Percentiles rank a stretch among this genome's conserved stretches.
These are phyloP conservation scores for Calocera cornea DNA, from an alignment of 768 basidiomycete genomes.

Conservation along the genomic window DNA sequence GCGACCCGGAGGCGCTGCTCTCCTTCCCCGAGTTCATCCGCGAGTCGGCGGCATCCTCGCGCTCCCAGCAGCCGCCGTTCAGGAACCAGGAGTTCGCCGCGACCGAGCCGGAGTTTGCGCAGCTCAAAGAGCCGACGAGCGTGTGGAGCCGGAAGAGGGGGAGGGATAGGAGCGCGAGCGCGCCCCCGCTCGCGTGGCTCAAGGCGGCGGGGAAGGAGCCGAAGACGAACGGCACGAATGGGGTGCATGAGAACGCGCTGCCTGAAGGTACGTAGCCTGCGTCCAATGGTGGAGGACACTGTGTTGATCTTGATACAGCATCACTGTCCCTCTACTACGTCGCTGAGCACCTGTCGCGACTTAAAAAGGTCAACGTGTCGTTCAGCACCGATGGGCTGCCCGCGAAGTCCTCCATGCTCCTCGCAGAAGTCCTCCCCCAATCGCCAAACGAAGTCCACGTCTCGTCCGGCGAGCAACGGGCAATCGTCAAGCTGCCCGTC, in stretches of 20 bases:
- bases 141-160: slow-evolving; percentile 2
- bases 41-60: slow-evolving; percentile 24
- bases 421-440: slow-evolving; percentile 33
- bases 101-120: background rate
- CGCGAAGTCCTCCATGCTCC: slow-evolving; percentile 33
- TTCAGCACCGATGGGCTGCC: slow-evolving; percentile 39
- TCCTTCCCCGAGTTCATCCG: slow-evolving; percentile 52
- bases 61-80: background rate
- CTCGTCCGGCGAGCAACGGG: slow-evolving; percentile 36
- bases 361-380: slow-evolving; percentile 67
- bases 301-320: slow-evolving; percentile 11
- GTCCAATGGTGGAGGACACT: background rate
- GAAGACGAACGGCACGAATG: background rate
- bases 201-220: background rate
- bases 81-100: background rate
- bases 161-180: background rate
- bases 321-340: slow-evolving; percentile 38
- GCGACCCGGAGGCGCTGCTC: slow-evolving; percentile 40
- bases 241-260: background rate
- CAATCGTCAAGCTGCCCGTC: slow-evolving; percentile 52
- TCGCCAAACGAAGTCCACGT: slow-evolving; percentile 38
- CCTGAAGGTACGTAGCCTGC: background rate
- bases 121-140: background rate
- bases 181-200: background rate
- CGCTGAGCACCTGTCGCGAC: slow-evolving; percentile 74